A percentile compares a stretch with the other conserved stretches of the same genome.
phyloP scores from a whole-genome alignment of 2,329 filamentous ascomycete genomes.

The Cercospora brassicicola region DNA sequence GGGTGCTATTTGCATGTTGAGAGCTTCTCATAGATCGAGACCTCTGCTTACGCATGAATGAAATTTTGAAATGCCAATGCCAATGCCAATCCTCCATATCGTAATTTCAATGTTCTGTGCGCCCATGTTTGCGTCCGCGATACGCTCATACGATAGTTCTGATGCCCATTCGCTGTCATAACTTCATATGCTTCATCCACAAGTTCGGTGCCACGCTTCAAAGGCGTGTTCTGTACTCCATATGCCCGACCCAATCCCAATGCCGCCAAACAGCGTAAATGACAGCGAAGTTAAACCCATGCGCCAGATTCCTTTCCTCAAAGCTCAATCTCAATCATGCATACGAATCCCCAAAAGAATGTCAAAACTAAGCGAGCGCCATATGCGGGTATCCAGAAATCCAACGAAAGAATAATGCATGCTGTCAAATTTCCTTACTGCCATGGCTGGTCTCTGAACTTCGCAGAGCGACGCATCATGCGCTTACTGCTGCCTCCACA shows the following conservation, averaged over 20 bases:
- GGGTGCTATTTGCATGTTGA: conserved; percentile 30
- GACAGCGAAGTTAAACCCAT: not conserved
- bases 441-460: not conserved
- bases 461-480: conserved; percentile 1
- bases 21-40: conserved; percentile 20
- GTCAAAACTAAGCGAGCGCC: not conserved
- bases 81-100: not conserved
- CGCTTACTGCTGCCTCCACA: conserved; percentile 4
- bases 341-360: not conserved
- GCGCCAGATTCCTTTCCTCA: not conserved
- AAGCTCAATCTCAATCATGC: not conserved
- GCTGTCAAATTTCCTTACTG: not conserved
- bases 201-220: not conserved
- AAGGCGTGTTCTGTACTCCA: not conserved
- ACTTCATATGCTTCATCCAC: not conserved
- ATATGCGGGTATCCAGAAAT: not conserved
- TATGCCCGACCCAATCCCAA: not conserved
- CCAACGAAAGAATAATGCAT: not conserved
- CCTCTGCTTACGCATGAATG: not conserved
- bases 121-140: not conserved
- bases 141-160: not conserved
- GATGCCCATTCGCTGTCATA: not conserved
- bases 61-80: not conserved
- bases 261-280: not conserved
- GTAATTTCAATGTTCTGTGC: not conserved